These are phyloP conservation scores for Avena insularis DNA, from an alignment of 176 grass and related monocot genomes.

Conservation along the genomic window DNA sequence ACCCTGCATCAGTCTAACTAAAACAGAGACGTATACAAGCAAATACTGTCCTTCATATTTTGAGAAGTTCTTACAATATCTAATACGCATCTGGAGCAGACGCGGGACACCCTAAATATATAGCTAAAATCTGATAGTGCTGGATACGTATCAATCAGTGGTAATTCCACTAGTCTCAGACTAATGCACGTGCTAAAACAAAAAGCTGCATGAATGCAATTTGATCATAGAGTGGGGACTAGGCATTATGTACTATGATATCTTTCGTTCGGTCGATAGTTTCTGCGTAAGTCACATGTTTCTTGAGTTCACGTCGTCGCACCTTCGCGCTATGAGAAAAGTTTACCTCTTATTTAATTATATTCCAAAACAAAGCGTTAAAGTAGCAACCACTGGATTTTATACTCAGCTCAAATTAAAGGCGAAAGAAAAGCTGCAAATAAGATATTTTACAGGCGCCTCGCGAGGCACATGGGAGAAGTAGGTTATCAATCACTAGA, in stretches of 20 bases:
- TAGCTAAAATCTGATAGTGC: background rate
- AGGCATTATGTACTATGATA: slow-evolving; percentile 2
- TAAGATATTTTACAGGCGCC: background rate
- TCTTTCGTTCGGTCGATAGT: background rate
- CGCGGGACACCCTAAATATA: background rate
- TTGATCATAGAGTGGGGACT: background rate
- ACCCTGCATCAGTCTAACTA: background rate
- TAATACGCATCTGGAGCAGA: background rate
- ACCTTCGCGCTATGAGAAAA: background rate
- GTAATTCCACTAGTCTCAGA: background rate
- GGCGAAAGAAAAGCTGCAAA: background rate
- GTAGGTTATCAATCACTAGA: slow-evolving; percentile 5
- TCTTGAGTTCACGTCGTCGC: background rate
- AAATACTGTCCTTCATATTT: background rate
- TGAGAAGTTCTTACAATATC: background rate
- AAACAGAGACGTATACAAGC: background rate
- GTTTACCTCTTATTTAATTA: too few species aligned
- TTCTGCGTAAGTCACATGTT: background rate
- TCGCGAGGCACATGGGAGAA: background rate
- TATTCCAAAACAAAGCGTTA: background rate
- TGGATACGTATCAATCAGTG: background rate
- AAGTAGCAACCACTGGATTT: background rate
- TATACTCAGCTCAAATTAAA: background rate
- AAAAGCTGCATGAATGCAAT: background rate
- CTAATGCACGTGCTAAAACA: background rate